Evolutionary conservation across 768 basidiomycete species (phyloP).

Genomic region (Udeniomyces megalosporus): DNA sequence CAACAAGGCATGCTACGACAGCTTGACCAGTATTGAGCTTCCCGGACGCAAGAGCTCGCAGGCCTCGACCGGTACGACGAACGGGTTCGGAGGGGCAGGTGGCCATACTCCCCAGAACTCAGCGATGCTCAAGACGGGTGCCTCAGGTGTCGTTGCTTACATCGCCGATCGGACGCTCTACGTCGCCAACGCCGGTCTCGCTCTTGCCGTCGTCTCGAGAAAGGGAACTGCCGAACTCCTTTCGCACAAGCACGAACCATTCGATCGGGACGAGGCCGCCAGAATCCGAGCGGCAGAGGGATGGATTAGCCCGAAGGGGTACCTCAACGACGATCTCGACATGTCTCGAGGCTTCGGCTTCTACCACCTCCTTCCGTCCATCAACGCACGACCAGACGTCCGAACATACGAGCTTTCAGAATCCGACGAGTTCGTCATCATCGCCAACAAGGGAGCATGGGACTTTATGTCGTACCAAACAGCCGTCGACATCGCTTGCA

Average conservation of each 20-base stretch:
- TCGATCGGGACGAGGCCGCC: conserved; percentile 62
- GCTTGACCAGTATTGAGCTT: conserved; percentile 31
- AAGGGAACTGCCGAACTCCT: conserved; percentile 53
- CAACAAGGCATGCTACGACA: conserved; percentile 64
- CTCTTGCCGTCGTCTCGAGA: conserved; percentile 68
- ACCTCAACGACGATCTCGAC: conserved; percentile 61
- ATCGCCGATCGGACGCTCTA: conserved; percentile 61
- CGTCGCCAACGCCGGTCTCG: conserved; percentile 77
- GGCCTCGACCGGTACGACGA: conserved; percentile 28
- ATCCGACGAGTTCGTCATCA: conserved; percentile 87
- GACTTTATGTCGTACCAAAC: conserved; percentile 85
- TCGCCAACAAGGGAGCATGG: conserved; percentile 87
- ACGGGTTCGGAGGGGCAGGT: background rate
- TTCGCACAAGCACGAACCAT: conserved; percentile 74
- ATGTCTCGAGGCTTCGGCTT: conserved; percentile 88
- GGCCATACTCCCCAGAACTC: conserved; percentile 3
- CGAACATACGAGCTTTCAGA: conserved; percentile 51
- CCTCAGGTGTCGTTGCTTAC: conserved; percentile 75
- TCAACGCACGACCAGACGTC: conserved; percentile 78
- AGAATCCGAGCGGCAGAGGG: conserved; percentile 86
- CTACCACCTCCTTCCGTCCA: conserved; percentile 70
- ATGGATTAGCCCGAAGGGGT: conserved; percentile 78
- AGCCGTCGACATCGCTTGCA: conserved; percentile 84
- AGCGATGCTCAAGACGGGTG: conserved; percentile 49
- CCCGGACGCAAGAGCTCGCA: conserved; percentile 53